phyloP scores from a whole-genome alignment of 2,329 filamentous ascomycete species.

The Pseudogymnoascus sp. region DNA sequence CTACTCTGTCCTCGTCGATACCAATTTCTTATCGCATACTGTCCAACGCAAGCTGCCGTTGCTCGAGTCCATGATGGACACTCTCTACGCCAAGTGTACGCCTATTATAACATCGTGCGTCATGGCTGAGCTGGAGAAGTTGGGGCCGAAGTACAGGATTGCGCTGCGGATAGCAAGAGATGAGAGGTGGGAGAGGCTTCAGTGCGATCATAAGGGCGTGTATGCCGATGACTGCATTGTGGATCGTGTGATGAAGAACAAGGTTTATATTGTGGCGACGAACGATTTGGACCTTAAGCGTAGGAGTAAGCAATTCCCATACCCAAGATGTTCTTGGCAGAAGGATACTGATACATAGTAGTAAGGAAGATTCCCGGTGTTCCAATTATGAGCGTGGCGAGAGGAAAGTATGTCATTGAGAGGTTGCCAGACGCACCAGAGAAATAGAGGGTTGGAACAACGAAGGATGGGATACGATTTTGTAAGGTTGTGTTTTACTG shows the following conservation, averaged over 20 bases:
- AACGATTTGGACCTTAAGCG: slow-evolving; percentile 72
- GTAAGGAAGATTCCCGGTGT: slow-evolving; percentile 61
- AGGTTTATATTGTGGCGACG: slow-evolving; percentile 67
- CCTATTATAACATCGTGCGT: slow-evolving; percentile 77
- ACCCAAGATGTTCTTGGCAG: neutral
- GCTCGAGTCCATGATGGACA: slow-evolving; percentile 85
- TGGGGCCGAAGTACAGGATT: slow-evolving; percentile 77
- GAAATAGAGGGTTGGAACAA: slow-evolving; percentile 18
- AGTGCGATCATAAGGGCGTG: slow-evolving; percentile 81
- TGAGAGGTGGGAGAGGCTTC: slow-evolving; percentile 72
- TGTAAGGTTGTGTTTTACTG: neutral
- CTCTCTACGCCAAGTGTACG: slow-evolving; percentile 78
- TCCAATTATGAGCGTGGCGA: slow-evolving; percentile 66
- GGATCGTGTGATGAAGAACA: slow-evolving; percentile 59
- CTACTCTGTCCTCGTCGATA: slow-evolving; percentile 66
- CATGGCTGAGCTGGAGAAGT: slow-evolving; percentile 76
- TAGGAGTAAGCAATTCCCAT: slow-evolving; percentile 33
- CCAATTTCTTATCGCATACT: slow-evolving; percentile 81
- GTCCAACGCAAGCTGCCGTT: slow-evolving; percentile 83
- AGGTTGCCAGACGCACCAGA: slow-evolving; percentile 77
- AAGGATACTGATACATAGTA: neutral
- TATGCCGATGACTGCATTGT: slow-evolving; percentile 79
- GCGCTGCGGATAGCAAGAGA: slow-evolving; percentile 77
- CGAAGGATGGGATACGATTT: neutral
- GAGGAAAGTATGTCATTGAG: slow-evolving; percentile 92